Percentiles rank a stretch among this genome's conserved stretches.
Evolutionary conservation across 1,284 basidiomycete species (phyloP).

Genomic region (Fereydounia khargensis): DNA sequence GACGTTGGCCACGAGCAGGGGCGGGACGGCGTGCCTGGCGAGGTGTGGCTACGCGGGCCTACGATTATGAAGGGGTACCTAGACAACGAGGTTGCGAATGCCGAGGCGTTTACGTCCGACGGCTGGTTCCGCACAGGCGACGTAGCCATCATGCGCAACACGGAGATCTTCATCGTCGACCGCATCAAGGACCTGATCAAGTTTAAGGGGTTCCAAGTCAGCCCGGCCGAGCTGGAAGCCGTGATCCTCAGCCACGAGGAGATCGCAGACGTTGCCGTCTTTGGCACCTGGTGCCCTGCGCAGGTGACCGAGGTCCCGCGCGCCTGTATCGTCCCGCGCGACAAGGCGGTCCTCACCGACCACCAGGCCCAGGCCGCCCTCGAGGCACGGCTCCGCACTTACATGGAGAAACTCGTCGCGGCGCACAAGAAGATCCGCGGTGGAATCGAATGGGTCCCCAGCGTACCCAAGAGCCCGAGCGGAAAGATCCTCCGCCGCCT

Average conservation of each 20-base stretch:
- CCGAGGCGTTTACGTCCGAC: slow-evolving; percentile 29
- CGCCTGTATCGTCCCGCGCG: slow-evolving; percentile 31
- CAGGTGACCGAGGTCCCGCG: slow-evolving; percentile 43
- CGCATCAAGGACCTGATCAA: slow-evolving; percentile 56
- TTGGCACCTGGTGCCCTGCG: slow-evolving; percentile 23
- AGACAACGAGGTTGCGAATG: slow-evolving; percentile 49
- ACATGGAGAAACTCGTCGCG: slow-evolving; percentile 39
- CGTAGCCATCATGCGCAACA: slow-evolving; percentile 42
- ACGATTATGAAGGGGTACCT: slow-evolving; percentile 56
- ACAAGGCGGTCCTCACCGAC: slow-evolving; percentile 12
- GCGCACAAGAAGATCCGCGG: slow-evolving; percentile 50
- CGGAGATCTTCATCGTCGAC: slow-evolving; percentile 51
- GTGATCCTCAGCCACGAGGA: slow-evolving; percentile 32
- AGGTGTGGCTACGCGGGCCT: slow-evolving; percentile 49
- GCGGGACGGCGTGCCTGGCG: slow-evolving; percentile 59
- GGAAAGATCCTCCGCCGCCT: slow-evolving; percentile 52
- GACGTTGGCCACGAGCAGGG: slow-evolving; percentile 60
- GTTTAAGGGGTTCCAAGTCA: slow-evolving; percentile 55
- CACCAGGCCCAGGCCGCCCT: slow-evolving; percentile 12
- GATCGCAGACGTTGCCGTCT: slow-evolving; percentile 41
- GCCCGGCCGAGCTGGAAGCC: slow-evolving; percentile 50
- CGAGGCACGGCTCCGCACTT: not conserved
- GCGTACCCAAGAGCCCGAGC: slow-evolving; percentile 42
- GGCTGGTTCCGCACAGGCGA: slow-evolving; percentile 50
- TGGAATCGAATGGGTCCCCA: slow-evolving; percentile 46